A percentile compares a stretch with the other conserved stretches of the same genome.
Evolutionary conservation across 768 basidiomycete species (phyloP).

Genomic region (Scleroderma citrinum): DNA sequence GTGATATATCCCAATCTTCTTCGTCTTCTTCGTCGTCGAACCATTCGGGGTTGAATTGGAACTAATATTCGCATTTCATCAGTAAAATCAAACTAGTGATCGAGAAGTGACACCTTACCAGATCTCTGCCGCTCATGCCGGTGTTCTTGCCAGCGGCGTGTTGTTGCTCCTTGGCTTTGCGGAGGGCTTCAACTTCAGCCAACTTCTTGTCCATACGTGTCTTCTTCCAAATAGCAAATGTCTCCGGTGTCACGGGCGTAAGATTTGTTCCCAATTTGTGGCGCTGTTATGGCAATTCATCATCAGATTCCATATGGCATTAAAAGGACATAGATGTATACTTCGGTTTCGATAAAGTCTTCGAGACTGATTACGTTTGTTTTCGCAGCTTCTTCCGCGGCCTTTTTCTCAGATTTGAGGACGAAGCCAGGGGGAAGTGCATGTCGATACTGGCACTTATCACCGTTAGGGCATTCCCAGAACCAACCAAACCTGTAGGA

Average conservation of each 20-base stretch:
- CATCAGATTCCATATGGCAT: background rate
- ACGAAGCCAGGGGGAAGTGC: conserved; percentile 95
- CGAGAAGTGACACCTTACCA: conserved; percentile 46
- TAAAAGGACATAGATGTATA: conserved; percentile 37
- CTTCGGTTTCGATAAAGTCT: conserved; percentile 97
- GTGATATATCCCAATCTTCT: conserved; percentile 52
- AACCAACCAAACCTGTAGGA: conserved; percentile 78
- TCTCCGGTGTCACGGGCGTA: conserved; percentile 89
- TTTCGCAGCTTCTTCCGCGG: conserved; percentile 85
- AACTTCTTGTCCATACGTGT: conserved; percentile 92
- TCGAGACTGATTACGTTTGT: conserved; percentile 86
- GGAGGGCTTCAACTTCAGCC: conserved; percentile 76
- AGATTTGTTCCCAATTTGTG: conserved; percentile 89
- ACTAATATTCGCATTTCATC: conserved; percentile 38
- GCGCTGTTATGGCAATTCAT: conserved; percentile 45
- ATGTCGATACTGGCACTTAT: conserved; percentile 89
- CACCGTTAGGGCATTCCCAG: conserved; percentile 91
- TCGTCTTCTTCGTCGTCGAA: conserved; percentile 67
- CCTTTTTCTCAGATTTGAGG: conserved; percentile 90
- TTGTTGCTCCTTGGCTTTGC: conserved; percentile 78
- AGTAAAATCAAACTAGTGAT: background rate
- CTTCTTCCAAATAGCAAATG: conserved; percentile 93
- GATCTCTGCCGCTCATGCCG: conserved; percentile 94
- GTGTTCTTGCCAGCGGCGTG: conserved; percentile 81
- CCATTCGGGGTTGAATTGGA: conserved; percentile 95